These are phyloP conservation scores for Alternaria longipes DNA, from an alignment of 2,329 filamentous ascomycete genomes.

Conservation along the genomic window DNA sequence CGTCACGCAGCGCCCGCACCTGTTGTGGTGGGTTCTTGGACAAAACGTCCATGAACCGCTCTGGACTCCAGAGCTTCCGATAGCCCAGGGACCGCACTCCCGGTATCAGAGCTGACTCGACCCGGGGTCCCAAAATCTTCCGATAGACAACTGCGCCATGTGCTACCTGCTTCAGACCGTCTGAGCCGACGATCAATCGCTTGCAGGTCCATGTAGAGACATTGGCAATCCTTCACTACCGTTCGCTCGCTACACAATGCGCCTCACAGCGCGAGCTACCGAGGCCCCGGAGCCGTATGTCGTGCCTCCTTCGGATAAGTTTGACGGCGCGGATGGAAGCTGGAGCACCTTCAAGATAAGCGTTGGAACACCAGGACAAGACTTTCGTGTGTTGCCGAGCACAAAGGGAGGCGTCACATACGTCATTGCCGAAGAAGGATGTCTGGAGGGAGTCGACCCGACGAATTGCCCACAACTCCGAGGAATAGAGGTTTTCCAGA, in stretches of 20 bases:
- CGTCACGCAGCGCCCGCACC: background rate
- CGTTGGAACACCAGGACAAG: conserved; percentile 52
- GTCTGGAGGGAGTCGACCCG: conserved; percentile 38
- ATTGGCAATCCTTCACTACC: background rate
- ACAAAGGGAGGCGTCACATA: conserved; percentile 45
- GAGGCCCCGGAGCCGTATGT: conserved; percentile 38
- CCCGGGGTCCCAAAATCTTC: background rate
- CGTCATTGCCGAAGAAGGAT: conserved; percentile 49
- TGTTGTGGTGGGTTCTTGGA: conserved; percentile 4
- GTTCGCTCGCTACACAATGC: conserved; percentile 31
- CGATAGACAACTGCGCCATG: conserved; percentile 6
- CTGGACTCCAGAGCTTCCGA: background rate
- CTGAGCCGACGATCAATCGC: conserved; percentile 2
- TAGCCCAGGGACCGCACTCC: background rate
- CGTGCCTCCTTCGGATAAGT: conserved; percentile 44
- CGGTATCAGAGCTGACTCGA: conserved; percentile 2
- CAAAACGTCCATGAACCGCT: conserved; percentile 5
- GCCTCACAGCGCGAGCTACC: conserved; percentile 29
- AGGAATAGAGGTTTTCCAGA: conserved; percentile 43
- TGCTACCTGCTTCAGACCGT: background rate
- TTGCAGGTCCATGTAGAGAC: background rate
- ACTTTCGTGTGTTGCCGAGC: conserved; percentile 49
- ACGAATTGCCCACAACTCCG: conserved; percentile 41
- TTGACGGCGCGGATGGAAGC: conserved; percentile 53
- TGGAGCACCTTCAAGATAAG: conserved; percentile 56